Percentiles rank a stretch among this genome's conserved stretches.
Conservation (phyloP, 495 filamentous ascomycete species). For the Jackrogersella minutella region DNA sequence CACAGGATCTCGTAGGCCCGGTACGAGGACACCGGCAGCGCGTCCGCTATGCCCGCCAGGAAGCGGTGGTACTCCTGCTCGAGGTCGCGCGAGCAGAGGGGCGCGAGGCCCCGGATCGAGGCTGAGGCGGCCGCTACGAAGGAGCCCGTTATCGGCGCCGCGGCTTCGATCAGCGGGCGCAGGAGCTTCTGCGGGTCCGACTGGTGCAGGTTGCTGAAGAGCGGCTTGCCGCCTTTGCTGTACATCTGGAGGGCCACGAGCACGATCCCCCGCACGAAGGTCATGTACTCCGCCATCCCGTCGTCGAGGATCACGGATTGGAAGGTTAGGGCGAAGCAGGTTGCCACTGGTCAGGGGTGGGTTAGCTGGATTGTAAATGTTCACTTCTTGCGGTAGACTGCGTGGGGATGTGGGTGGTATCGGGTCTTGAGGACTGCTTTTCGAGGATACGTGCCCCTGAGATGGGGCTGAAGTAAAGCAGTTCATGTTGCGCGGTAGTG, state of each 20-base stretch:
- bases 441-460: no score
- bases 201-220: slow-evolving; percentile 56
- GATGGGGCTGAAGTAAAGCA: no score
- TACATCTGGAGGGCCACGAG: slow-evolving; percentile 63
- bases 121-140: slow-evolving; percentile 50
- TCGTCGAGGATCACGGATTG: slow-evolving; percentile 66
- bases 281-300: slow-evolving; percentile 68
- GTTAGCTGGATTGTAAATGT: slow-evolving; percentile 24
- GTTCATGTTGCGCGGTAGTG: no score
- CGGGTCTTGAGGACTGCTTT: no score
- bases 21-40: slow-evolving; percentile 46
- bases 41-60: slow-evolving; percentile 45
- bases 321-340: slow-evolving; percentile 67
- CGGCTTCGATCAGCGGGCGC: slow-evolving; percentile 45
- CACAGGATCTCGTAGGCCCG: slow-evolving; percentile 50
- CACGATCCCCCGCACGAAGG: slow-evolving; percentile 66
- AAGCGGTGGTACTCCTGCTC: slow-evolving; percentile 48
- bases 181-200: slow-evolving; percentile 43
- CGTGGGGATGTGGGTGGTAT: no score
- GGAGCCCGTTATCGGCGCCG: slow-evolving; percentile 45
- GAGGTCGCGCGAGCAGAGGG: slow-evolving; percentile 48
- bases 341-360: slow-evolving; percentile 53
- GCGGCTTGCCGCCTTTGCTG: slow-evolving; percentile 50
- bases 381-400: no score
- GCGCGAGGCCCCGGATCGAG: slow-evolving; percentile 47